These are phyloP conservation scores for Chenopodium quinoa DNA, from an alignment of 148 eudicot genomes.

Conservation along the genomic window DNA sequence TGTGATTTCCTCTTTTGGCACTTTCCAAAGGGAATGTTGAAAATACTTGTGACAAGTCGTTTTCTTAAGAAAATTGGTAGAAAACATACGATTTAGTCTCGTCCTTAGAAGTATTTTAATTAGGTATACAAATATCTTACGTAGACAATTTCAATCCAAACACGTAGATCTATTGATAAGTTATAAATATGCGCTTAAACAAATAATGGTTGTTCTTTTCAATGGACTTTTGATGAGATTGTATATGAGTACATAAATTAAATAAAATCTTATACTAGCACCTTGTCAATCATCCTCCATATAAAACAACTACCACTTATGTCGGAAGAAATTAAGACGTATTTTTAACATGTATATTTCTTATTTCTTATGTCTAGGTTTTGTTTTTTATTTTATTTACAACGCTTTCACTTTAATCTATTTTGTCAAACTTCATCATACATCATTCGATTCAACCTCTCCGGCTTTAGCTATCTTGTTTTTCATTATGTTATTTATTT, in stretches of 20 bases:
- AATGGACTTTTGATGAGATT: background rate
- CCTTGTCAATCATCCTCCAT: too few species aligned
- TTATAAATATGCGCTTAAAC: background rate
- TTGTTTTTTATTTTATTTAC: too few species aligned
- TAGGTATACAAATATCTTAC: background rate
- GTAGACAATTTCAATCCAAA: background rate
- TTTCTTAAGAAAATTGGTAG: background rate
- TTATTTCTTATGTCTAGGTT: too few species aligned
- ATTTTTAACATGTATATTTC: too few species aligned
- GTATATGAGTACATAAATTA: background rate
- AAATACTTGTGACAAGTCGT: background rate
- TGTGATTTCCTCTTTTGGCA: background rate
- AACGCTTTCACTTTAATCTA: too few species aligned
- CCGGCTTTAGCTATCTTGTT: too few species aligned
- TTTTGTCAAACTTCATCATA: too few species aligned
- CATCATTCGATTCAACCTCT: too few species aligned
- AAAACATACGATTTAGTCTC: conserved; percentile 5
- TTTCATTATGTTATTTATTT: too few species aligned
- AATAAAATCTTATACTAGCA: too few species aligned
- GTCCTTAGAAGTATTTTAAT: background rate
- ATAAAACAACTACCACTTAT: too few species aligned
- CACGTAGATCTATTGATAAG: background rate
- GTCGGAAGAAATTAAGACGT: too few species aligned
- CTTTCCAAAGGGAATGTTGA: background rate
- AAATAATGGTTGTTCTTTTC: background rate